Percentiles rank a stretch among this genome's conserved stretches.
These are phyloP conservation scores for Dryadomyces quercus-mongolicae DNA, from an alignment of 2,329 filamentous ascomycete species.

Conservation along the genomic window DNA sequence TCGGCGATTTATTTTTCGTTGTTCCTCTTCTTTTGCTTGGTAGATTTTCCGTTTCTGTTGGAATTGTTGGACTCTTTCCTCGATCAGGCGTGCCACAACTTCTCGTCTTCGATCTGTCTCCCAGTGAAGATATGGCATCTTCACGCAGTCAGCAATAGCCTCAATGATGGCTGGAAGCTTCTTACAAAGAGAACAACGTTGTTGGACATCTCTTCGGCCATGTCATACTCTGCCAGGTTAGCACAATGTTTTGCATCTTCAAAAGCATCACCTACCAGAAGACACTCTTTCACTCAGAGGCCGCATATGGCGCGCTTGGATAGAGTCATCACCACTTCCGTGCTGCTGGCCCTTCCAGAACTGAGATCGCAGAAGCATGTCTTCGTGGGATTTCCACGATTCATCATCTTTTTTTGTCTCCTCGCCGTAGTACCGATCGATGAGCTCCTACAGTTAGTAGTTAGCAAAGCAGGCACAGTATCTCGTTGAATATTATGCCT, in stretches of 20 bases:
- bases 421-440: constrained; percentile 15
- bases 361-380: constrained; percentile 17
- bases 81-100: constrained; percentile 17
- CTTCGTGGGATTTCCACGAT: constrained; percentile 6
- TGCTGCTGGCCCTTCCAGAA: constrained; percentile 24
- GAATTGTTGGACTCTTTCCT: constrained; percentile 5
- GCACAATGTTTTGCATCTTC: not conserved
- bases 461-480: not conserved
- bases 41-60: not conserved
- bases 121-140: constrained; percentile 31
- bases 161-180: not conserved
- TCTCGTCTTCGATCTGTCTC: constrained; percentile 23
- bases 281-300: constrained; percentile 21
- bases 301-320: constrained; percentile 24
- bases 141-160: not conserved
- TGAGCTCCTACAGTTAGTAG: constrained; percentile 8
- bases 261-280: constrained; percentile 11
- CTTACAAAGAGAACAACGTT: constrained; percentile 21
- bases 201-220: constrained; percentile 4
- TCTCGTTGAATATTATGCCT: not conserved
- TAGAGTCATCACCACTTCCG: constrained; percentile 10
- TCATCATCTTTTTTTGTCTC: constrained; percentile 1
- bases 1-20: not conserved
- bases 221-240: not conserved
- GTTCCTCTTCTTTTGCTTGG: constrained; percentile 3